phyloP scores from a whole-genome alignment of 495 filamentous ascomycete genomes.

The Umbilicaria muhlenbergii region DNA sequence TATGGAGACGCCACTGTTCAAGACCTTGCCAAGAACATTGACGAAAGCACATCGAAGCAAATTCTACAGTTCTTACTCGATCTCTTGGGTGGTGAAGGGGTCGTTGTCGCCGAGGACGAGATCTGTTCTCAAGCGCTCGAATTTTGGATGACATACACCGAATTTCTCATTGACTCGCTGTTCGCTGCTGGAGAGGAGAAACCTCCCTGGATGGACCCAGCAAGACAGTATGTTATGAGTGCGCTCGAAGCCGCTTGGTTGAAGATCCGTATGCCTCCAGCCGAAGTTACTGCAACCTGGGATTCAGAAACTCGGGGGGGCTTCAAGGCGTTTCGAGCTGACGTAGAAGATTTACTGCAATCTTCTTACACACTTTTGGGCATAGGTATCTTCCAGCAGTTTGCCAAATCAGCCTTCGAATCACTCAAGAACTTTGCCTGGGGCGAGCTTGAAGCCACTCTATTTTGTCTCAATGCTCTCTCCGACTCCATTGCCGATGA shows the following conservation, averaged over 20 bases:
- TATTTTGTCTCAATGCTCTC: conserved; percentile 64
- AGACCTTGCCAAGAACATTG: conserved; percentile 24
- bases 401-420: conserved; percentile 46
- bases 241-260: conserved; percentile 43
- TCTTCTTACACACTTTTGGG: conserved; percentile 59
- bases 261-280: conserved; percentile 45
- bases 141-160: conserved; percentile 66
- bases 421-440: conserved; percentile 47
- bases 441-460: conserved; percentile 62
- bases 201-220: conserved; percentile 20
- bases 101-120: conserved; percentile 59
- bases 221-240: conserved; percentile 27
- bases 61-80: conserved; percentile 31
- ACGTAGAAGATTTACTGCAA: conserved; percentile 68
- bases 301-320: conserved; percentile 51
- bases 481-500: conserved; percentile 62
- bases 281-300: conserved; percentile 37
- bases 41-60: conserved; percentile 4
- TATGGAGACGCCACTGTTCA: conserved; percentile 46
- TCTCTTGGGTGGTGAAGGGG: conserved; percentile 54
- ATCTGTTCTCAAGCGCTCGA: conserved; percentile 65
- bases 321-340: conserved; percentile 65
- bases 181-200: conserved; percentile 18
- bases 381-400: conserved; percentile 47
- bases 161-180: conserved; percentile 30